A percentile compares a stretch with the other conserved stretches of the same genome.
Evolutionary conservation across 2,329 filamentous ascomycete genomes (phyloP).

Genomic region (Hypoxylon sp.): DNA sequence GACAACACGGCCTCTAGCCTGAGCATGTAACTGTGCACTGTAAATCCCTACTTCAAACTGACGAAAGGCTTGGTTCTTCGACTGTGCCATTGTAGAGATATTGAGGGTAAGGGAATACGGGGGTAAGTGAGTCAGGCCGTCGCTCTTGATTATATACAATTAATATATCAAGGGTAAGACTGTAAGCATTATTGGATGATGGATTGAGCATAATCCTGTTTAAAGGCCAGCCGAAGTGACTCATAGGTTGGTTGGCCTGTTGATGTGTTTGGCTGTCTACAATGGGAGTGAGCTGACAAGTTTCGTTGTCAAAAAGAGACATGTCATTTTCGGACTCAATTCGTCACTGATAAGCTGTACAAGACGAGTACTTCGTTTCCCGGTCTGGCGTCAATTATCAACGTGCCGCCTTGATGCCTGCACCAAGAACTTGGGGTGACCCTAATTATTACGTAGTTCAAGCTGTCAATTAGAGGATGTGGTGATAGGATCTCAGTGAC

Average conservation of each 20-base stretch:
- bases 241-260: slow-evolving; percentile 9
- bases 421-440: neutral
- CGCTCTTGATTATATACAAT: slow-evolving; percentile 10
- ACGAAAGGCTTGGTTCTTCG: neutral
- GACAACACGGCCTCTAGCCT: neutral
- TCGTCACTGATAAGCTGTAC: slow-evolving; percentile 9
- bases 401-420: neutral
- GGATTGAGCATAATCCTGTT: slow-evolving; percentile 4
- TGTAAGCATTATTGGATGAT: slow-evolving; percentile 6
- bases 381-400: slow-evolving; percentile 1
- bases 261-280: neutral
- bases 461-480: neutral
- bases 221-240: slow-evolving; percentile 11
- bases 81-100: neutral
- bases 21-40: neutral
- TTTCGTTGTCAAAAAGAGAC: slow-evolving; percentile 31
- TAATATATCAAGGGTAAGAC: slow-evolving; percentile 8
- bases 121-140: neutral
- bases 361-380: neutral
- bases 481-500: neutral
- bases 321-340: slow-evolving; percentile 30
- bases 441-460: neutral
- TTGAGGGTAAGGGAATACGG: neutral
- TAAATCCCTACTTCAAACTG: neutral
- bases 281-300: slow-evolving; percentile 19